Percentiles rank a stretch among this genome's conserved stretches.
Conservation (phyloP, 345 rosid genomes). For the Citropsis articulata region DNA sequence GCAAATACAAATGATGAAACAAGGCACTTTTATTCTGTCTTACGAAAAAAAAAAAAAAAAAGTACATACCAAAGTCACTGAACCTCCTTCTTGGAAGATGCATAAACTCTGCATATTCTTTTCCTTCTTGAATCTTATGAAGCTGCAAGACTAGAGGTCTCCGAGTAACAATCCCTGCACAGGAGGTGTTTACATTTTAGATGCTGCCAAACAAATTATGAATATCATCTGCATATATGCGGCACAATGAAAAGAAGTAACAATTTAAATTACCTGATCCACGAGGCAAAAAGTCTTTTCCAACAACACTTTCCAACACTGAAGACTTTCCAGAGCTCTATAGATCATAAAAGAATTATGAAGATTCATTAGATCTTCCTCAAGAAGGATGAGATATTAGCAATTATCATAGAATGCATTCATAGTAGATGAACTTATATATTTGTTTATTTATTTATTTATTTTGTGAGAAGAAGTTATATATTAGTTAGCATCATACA, state of each 20-base stretch:
- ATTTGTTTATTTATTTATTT: background rate
- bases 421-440: conserved; percentile 4
- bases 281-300: conserved; percentile 96
- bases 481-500: background rate
- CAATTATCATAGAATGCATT: background rate
- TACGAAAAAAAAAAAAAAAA: background rate
- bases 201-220: background rate
- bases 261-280: conserved; percentile 65
- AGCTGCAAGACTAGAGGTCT: conserved; percentile 97
- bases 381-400: background rate
- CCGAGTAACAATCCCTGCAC: conserved; percentile 92
- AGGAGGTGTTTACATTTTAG: conserved; percentile 17
- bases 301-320: conserved; percentile 88
- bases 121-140: conserved; percentile 84
- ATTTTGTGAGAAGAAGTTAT: no score
- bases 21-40: background rate
- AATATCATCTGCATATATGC: background rate
- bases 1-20: background rate
- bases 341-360: conserved; percentile 10
- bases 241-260: conserved; percentile 2
- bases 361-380: conserved; percentile 17
- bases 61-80: conserved; percentile 81
- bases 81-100: conserved; percentile 86
- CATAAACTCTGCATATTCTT: conserved; percentile 95
- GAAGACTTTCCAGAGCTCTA: conserved; percentile 99